Evolutionary conservation across 2,329 filamentous ascomycete genomes (phyloP).

Genomic region (Didymella segeticola): DNA sequence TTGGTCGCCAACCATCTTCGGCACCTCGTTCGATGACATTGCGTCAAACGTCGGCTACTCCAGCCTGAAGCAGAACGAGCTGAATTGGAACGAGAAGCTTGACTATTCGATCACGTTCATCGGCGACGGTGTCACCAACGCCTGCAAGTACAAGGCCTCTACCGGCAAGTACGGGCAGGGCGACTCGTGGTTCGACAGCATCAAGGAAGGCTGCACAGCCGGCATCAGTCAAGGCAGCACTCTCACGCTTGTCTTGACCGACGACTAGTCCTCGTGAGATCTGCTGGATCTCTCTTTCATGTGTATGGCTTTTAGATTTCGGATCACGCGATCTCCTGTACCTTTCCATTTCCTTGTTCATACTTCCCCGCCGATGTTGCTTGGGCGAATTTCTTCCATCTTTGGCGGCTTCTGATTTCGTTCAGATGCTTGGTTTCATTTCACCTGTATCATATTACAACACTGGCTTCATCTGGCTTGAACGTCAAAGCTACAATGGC

Average conservation of each 20-base stretch:
- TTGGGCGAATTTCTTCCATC: conserved; percentile 27
- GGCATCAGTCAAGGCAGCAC: conserved; percentile 29
- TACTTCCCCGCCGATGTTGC: conserved; percentile 28
- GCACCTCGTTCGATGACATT: conserved; percentile 70
- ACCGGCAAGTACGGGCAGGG: conserved; percentile 67
- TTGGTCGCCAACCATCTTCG: conserved; percentile 86
- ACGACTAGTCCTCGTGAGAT: conserved; percentile 23
- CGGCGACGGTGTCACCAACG: conserved; percentile 66
- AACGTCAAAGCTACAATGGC: too few species aligned
- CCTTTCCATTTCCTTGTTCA: conserved; percentile 23
- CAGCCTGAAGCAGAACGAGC: conserved; percentile 83
- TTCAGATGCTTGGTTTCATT: conserved; percentile 1
- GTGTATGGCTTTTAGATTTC: conserved; percentile 12
- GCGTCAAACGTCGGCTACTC: conserved; percentile 68
- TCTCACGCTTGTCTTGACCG: conserved; percentile 38
- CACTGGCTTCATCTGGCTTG: not conserved
- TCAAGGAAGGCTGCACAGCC: conserved; percentile 71
- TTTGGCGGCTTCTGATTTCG: conserved; percentile 13
- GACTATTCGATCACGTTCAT: conserved; percentile 80
- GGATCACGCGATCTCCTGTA: conserved; percentile 9
- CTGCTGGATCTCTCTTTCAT: not conserved
- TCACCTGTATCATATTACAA: conserved; percentile 1
- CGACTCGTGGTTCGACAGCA: conserved; percentile 50
- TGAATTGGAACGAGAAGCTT: conserved; percentile 71
- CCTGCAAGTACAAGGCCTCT: conserved; percentile 67